phyloP scores from a whole-genome alignment of 352 stramenopile genomes.

The Globisporangium uncinulatum region DNA sequence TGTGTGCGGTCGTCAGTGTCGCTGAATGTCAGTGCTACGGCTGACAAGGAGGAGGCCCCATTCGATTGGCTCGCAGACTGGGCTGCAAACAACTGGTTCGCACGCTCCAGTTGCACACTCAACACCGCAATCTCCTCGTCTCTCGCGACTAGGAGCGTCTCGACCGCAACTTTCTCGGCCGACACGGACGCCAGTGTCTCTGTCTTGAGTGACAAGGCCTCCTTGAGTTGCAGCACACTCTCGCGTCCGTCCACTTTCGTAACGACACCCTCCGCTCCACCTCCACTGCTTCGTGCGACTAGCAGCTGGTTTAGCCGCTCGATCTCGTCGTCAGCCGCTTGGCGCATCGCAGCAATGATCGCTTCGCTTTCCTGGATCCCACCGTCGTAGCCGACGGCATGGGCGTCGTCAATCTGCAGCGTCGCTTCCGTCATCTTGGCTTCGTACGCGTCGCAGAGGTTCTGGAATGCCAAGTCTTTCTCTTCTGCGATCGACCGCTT shows the following conservation, averaged over 20 bases:
- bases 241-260: no score
- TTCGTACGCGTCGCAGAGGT: conserved; percentile 68
- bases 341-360: conserved; percentile 55
- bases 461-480: conserved; percentile 55
- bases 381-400: conserved; percentile 61
- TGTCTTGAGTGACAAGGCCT: no score
- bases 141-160: no score
- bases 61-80: no score
- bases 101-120: no score
- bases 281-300: not conserved
- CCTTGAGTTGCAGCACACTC: no score
- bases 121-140: no score
- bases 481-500: conserved; percentile 34
- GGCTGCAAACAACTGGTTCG: no score
- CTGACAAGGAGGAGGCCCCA: no score
- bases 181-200: no score
- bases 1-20: conserved; percentile 13
- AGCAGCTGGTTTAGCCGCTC: conserved; percentile 18
- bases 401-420: conserved; percentile 73
- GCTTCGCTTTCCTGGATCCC: conserved; percentile 71
- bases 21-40: not conserved
- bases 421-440: conserved; percentile 61
- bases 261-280: no score
- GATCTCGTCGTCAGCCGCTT: conserved; percentile 37
- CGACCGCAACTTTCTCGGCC: no score